phyloP scores from a whole-genome alignment of 495 filamentous ascomycete species.

The Collariella sp. region DNA sequence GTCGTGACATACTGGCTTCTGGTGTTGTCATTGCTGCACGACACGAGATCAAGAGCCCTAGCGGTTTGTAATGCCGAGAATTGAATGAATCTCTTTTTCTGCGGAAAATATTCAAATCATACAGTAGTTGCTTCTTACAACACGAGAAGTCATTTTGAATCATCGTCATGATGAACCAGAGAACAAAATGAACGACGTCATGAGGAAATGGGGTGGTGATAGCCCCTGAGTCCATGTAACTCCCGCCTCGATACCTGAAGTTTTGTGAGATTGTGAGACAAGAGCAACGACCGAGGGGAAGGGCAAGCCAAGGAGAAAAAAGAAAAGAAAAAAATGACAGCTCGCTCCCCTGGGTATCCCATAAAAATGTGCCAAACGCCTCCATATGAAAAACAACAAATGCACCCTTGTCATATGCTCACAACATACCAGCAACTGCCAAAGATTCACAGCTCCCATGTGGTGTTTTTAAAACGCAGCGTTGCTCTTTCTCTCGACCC shows the following conservation, averaged over 20 bases:
- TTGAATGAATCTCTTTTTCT: too few species aligned
- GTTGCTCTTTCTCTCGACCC: conserved; percentile 25
- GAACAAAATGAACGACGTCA: not conserved
- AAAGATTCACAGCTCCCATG: not conserved
- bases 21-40: not conserved
- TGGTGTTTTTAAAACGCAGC: conserved; percentile 27
- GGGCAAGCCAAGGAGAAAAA: too few species aligned
- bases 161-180: not conserved
- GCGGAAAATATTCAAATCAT: not conserved
- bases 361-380: too few species aligned
- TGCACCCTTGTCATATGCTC: too few species aligned
- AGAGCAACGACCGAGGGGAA: too few species aligned
- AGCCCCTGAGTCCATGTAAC: too few species aligned
- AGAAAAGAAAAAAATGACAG: too few species aligned
- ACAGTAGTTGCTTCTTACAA: not conserved
- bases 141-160: not conserved
- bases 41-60: not conserved
- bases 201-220: not conserved
- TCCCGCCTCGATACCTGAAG: too few species aligned
- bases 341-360: too few species aligned
- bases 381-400: not conserved
- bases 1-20: conserved; percentile 1
- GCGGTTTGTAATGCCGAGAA: too few species aligned
- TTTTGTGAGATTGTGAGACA: too few species aligned
- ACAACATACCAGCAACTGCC: too few species aligned